Base-by-base conservation (phyloP, 2,329 filamentous ascomycete species). In the Leptosphaerulina australis region DNA sequence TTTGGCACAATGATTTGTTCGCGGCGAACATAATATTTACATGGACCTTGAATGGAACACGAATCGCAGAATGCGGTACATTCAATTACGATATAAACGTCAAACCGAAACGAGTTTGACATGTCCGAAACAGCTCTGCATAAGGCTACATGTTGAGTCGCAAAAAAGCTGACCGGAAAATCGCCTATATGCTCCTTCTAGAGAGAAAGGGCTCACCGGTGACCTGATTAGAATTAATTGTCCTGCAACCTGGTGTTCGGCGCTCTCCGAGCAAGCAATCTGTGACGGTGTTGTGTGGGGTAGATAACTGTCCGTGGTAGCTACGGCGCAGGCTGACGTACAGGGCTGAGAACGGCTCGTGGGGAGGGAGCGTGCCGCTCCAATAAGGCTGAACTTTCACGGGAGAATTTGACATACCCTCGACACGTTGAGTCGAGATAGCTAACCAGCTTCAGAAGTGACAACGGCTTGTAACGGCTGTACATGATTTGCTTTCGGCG, bases 341-440 rank as follows among this genome's bases (percentile, higher is more conserved):
- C 22, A 47, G 22, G 44, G 44, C 44, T 47, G 36, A 40, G 15
- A 28, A 29, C 43, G 43, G 43, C 25, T 24, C 34, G 25, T 30
- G 25, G 31, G 30, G 7, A 29, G 4, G 30, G 33, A 28, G 31
- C 33, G 43, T 24, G 26, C 43, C 33, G 43, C 33, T 44, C 33
- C 34, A 46, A 46, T 46, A 25, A 29, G 43, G 34, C 20, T 35
- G 36, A 29, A 21, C 26, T 18, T 14, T 26, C 7, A 25, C 24
- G 18, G 12, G 10, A 21, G n/a, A 5, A 26, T 26, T 35, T 25
- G 29, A 26, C 12, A 35, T 34, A 3, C 22, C 17, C 11, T 8
- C 24, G 2, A 12, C 22, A 44, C 31, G 31, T 44, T n/a, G 40
- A n/a, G n/a, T 8, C 8, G 8, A 7, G 11, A 14, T 10, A 21